These are phyloP conservation scores for Rhynchosporium graminicola DNA, from an alignment of 2,329 filamentous ascomycete species.

Conservation along the genomic window DNA sequence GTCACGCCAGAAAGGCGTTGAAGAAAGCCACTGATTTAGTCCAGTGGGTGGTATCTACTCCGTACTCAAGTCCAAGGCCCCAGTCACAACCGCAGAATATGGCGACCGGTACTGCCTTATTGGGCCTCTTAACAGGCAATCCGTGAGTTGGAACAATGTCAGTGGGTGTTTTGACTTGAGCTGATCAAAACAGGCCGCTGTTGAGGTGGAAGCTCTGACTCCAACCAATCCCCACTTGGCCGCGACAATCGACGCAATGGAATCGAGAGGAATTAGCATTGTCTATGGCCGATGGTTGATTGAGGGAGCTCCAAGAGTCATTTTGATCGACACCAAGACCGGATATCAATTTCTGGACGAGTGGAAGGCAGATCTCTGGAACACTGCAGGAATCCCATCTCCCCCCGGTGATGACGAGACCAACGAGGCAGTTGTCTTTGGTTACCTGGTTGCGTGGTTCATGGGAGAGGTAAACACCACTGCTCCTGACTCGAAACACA, in stretches of 20 bases:
- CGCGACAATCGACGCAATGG: constrained; percentile 88
- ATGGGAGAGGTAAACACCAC: constrained; percentile 76
- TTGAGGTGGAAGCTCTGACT: constrained; percentile 92
- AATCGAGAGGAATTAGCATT: constrained; percentile 83
- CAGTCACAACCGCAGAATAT: constrained; percentile 97
- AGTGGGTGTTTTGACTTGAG: constrained; percentile 17
- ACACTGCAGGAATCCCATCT: constrained; percentile 87
- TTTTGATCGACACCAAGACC: constrained; percentile 93
- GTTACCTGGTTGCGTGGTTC: constrained; percentile 97
- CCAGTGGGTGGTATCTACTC: constrained; percentile 98
- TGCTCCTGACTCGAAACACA: not conserved
- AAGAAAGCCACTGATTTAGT: constrained; percentile 20
- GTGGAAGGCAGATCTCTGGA: constrained; percentile 97
- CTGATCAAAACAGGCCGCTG: constrained; percentile 68
- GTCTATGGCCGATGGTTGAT: constrained; percentile 97
- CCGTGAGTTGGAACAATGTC: constrained; percentile 57
- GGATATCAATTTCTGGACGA: constrained; percentile 90
- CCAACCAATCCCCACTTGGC: constrained; percentile 78
- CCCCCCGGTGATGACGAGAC: constrained; percentile 91
- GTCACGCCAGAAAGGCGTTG: constrained; percentile 36
- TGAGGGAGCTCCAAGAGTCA: constrained; percentile 88
- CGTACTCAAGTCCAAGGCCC: constrained; percentile 97
- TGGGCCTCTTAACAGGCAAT: constrained; percentile 88
- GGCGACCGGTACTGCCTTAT: constrained; percentile 95
- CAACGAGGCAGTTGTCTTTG: constrained; percentile 96